phyloP scores from a whole-genome alignment of 2,329 filamentous ascomycete species.

The Paraconiothyrium brasiliense region DNA sequence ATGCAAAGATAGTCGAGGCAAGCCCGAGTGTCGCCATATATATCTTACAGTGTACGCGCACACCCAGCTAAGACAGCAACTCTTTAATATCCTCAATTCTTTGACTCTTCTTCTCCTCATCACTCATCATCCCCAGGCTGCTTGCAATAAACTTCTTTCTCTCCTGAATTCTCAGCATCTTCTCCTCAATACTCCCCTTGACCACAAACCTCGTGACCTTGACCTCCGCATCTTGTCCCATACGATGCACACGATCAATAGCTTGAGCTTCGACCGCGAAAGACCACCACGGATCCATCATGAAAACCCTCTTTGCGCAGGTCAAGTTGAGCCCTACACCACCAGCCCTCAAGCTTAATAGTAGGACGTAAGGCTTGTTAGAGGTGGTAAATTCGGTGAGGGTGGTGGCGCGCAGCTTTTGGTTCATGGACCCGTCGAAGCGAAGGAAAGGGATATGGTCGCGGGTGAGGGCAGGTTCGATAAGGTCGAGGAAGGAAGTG shows the following conservation, averaged over 20 bases:
- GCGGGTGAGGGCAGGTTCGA: conserved; percentile 79
- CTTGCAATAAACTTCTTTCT: conserved; percentile 98
- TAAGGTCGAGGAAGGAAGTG: conserved; percentile 92
- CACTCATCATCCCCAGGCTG: conserved; percentile 90
- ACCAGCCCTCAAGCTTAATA: conserved; percentile 87
- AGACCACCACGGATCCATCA: conserved; percentile 99
- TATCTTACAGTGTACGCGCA: too few species aligned
- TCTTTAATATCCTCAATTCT: conserved; percentile 95
- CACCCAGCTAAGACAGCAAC: conserved; percentile 69
- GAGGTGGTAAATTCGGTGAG: conserved; percentile 72
- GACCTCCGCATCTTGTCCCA: conserved; percentile 91
- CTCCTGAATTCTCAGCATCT: conserved; percentile 94
- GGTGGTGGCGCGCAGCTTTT: conserved; percentile 83
- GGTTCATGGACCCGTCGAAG: conserved; percentile 88
- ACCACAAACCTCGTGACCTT: conserved; percentile 89
- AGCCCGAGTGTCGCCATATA: too few species aligned
- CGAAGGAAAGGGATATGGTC: conserved; percentile 82
- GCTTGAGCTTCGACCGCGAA: conserved; percentile 97
- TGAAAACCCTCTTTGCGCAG: conserved; percentile 86
- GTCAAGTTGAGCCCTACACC: conserved; percentile 95
- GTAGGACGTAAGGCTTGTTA: conserved; percentile 73
- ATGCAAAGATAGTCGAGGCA: too few species aligned
- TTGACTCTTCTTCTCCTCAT: conserved; percentile 90
- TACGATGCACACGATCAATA: conserved; percentile 95
- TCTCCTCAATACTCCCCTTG: conserved; percentile 88